These are phyloP conservation scores for Ogataea saltuana DNA, from an alignment of 805 yeast species.

Conservation along the genomic window DNA sequence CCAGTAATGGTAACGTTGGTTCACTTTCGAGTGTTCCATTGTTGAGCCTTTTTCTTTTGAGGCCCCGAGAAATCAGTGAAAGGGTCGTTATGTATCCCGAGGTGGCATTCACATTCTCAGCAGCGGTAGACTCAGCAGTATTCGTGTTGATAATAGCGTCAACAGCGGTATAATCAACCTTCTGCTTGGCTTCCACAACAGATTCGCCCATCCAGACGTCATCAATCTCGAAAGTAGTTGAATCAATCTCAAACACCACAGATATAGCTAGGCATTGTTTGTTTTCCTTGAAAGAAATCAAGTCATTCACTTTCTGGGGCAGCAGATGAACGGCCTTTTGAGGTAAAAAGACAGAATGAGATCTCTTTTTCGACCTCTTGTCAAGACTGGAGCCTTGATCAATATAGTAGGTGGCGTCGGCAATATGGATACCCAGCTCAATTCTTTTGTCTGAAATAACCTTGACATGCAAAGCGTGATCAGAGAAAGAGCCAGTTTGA, in stretches of 20 bases:
- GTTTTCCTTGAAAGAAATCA: slow-evolving; percentile 61
- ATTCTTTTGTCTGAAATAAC: slow-evolving; percentile 57
- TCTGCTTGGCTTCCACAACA: slow-evolving; percentile 60
- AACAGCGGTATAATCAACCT: slow-evolving; percentile 54
- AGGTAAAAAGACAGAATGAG: slow-evolving; percentile 84
- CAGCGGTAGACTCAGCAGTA: slow-evolving; percentile 20
- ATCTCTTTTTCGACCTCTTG: slow-evolving; percentile 86
- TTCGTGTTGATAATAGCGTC: slow-evolving; percentile 47
- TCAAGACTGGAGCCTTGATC: slow-evolving; percentile 77
- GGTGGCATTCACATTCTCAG: slow-evolving; percentile 51
- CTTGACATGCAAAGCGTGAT: slow-evolving; percentile 82
- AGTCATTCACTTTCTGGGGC: slow-evolving; percentile 63
- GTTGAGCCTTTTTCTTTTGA: slow-evolving; percentile 65
- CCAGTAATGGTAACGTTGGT: slow-evolving; percentile 64
- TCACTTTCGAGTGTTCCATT: slow-evolving; percentile 48
- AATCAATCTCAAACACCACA: slow-evolving; percentile 77
- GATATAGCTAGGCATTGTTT: slow-evolving; percentile 68
- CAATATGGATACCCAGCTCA: slow-evolving; percentile 82
- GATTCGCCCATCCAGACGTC: slow-evolving; percentile 79
- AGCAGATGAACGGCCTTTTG: slow-evolving; percentile 68
- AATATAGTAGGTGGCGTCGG: slow-evolving; percentile 74
- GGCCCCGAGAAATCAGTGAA: slow-evolving; percentile 63
- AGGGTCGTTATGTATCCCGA: slow-evolving; percentile 63
- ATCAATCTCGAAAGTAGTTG: slow-evolving; percentile 67
- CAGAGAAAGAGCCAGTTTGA: slow-evolving; percentile 59